These are phyloP conservation scores for Escovopsis sp. DNA, from an alignment of 2,329 filamentous ascomycete genomes.

Conservation along the genomic window DNA sequence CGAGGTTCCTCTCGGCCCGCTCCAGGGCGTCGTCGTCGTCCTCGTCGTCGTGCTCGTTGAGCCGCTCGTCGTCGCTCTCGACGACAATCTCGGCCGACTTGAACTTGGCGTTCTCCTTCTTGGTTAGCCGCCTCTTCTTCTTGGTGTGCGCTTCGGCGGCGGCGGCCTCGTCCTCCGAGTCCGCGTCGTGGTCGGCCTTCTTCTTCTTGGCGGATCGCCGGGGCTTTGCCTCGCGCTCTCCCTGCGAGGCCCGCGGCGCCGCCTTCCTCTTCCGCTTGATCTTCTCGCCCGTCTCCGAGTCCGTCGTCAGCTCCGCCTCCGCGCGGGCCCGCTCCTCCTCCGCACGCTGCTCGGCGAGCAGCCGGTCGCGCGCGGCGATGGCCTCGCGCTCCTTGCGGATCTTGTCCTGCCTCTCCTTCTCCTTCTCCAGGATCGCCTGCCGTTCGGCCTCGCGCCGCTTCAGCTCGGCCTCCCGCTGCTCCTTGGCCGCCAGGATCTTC, in stretches of 20 bases:
- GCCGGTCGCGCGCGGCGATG: slow-evolving; percentile 62
- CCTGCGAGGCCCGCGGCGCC: slow-evolving; percentile 20
- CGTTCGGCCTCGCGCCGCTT: slow-evolving; percentile 64
- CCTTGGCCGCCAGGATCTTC: slow-evolving; percentile 68
- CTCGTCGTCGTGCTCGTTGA: slow-evolving; percentile 23
- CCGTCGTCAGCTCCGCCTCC: slow-evolving; percentile 68
- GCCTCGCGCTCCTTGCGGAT: slow-evolving; percentile 74
- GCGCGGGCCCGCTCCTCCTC: slow-evolving; percentile 18
- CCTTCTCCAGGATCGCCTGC: slow-evolving; percentile 49
- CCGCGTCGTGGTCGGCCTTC: slow-evolving; percentile 25
- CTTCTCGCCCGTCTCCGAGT: slow-evolving; percentile 68
- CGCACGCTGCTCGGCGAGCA: slow-evolving; percentile 50
- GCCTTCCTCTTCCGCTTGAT: slow-evolving; percentile 62
- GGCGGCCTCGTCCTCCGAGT: slow-evolving; percentile 21
- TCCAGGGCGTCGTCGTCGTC: slow-evolving; percentile 27
- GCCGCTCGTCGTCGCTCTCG: slow-evolving; percentile 51
- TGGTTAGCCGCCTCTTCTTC: slow-evolving; percentile 45
- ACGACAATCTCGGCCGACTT: slow-evolving; percentile 78
- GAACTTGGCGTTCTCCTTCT: slow-evolving; percentile 47
- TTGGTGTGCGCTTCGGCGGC: slow-evolving; percentile 31
- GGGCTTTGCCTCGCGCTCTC: slow-evolving; percentile 30
- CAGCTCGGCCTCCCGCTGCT: slow-evolving; percentile 67
- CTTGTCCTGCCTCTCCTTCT: slow-evolving; percentile 61
- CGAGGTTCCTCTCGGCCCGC: slow-evolving; percentile 28
- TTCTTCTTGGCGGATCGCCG: slow-evolving; percentile 39